Evolutionary conservation across 148 eudicot species (phyloP).

Genomic region (Amaranthus cruentus): DNA sequence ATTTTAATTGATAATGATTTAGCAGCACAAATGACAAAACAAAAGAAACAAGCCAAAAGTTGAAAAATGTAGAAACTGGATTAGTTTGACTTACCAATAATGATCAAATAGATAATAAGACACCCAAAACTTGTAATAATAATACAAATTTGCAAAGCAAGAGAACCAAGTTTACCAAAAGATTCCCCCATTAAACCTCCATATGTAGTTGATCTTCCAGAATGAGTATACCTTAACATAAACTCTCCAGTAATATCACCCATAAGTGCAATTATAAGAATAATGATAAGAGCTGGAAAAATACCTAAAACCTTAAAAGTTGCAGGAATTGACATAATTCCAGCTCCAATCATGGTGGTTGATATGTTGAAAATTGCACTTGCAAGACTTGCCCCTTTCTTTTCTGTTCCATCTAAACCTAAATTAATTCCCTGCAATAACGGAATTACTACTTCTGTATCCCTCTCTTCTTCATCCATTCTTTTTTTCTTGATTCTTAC

Average conservation of each 20-base stretch:
- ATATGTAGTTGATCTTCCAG: constrained; percentile 53
- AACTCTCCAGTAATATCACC: constrained; percentile 74
- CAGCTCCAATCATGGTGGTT: constrained; percentile 86
- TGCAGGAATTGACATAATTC: constrained; percentile 94
- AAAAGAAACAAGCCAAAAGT: not conserved
- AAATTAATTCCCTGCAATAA: constrained; percentile 21
- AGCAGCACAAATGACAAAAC: not conserved
- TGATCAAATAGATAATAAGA: constrained; percentile 65
- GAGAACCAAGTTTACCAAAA: constrained; percentile 62
- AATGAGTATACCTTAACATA: constrained; percentile 52
- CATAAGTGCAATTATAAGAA: constrained; percentile 50
- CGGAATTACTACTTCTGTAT: constrained; percentile 24
- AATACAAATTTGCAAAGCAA: constrained; percentile 62
- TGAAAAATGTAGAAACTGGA: no score
- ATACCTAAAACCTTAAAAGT: constrained; percentile 78
- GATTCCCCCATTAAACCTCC: constrained; percentile 86
- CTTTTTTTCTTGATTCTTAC: not conserved
- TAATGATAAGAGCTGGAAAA: constrained; percentile 52
- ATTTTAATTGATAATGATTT: not conserved
- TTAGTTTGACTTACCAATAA: constrained; percentile 49
- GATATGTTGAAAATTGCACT: constrained; percentile 80
- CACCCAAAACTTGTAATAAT: constrained; percentile 70
- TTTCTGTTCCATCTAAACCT: not conserved
- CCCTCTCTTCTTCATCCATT: constrained; percentile 18
- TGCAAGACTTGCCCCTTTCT: constrained; percentile 41